Conservation (phyloP, 345 rosid genomes). For the Heritiera littoralis region DNA sequence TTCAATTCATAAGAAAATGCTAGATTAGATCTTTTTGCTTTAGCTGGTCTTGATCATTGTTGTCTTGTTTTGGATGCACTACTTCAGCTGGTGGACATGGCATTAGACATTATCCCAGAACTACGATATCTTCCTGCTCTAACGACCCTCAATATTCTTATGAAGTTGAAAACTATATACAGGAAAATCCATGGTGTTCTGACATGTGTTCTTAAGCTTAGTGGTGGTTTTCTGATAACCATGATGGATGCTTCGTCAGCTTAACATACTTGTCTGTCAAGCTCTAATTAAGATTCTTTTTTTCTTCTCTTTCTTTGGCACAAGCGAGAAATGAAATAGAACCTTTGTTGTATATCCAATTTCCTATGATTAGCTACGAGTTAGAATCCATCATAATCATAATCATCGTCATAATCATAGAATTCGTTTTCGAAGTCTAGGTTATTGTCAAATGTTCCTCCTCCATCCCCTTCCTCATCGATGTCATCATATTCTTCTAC, state of each 20-base stretch:
- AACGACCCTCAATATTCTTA: neutral
- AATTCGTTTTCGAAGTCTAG: neutral
- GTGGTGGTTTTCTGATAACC: constrained; percentile 14
- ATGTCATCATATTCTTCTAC: neutral
- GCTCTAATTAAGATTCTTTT: neutral
- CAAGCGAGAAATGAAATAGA: too few relatives aligned
- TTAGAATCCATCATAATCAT: constrained; percentile 9
- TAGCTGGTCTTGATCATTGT: neutral
- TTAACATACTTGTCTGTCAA: constrained; percentile 13
- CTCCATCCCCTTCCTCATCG: neutral
- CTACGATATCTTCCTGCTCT: neutral
- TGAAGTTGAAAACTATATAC: neutral
- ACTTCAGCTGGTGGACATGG: neutral
- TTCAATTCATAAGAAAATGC: neutral
- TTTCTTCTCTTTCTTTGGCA: neutral
- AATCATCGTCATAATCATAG: neutral
- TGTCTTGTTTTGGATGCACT: neutral
- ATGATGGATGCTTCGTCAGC: constrained; percentile 30
- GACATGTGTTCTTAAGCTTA: constrained; percentile 6
- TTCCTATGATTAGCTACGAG: too few relatives aligned
- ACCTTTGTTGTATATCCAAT: too few relatives aligned
- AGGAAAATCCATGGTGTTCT: neutral
- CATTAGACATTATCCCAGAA: neutral
- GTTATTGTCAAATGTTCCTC: neutral
- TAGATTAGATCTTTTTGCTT: neutral